Percentiles rank a stretch among this genome's conserved stretches.
Evolutionary conservation across 2,329 filamentous ascomycete species (phyloP).

Genomic region (Alternaria sp.): DNA sequence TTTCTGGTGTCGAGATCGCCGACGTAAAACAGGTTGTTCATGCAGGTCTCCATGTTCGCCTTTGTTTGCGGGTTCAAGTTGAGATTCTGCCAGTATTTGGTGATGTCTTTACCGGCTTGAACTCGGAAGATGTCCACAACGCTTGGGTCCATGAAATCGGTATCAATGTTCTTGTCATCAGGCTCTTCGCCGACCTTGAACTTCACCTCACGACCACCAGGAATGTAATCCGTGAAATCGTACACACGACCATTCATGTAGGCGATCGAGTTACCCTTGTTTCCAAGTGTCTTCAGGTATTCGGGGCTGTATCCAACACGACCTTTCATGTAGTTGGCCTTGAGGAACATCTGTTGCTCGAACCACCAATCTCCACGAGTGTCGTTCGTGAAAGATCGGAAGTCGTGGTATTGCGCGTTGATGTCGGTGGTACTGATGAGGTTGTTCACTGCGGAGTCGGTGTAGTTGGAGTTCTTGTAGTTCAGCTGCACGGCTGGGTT

Average conservation of each 20-base stretch:
- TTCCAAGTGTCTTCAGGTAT: slow-evolving; percentile 75
- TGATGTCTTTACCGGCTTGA: slow-evolving; percentile 78
- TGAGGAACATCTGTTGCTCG: slow-evolving; percentile 82
- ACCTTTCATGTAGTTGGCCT: slow-evolving; percentile 82
- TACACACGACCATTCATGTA: slow-evolving; percentile 83
- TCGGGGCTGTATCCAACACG: slow-evolving; percentile 80
- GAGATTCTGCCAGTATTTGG: slow-evolving; percentile 80
- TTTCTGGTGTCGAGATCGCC: slow-evolving; percentile 91
- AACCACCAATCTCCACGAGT: slow-evolving; percentile 89
- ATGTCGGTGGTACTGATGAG: slow-evolving; percentile 70
- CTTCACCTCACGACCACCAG: slow-evolving; percentile 72
- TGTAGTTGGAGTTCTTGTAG: slow-evolving; percentile 79
- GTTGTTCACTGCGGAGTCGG: slow-evolving; percentile 63
- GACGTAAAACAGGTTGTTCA: slow-evolving; percentile 94
- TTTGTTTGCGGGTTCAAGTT: slow-evolving; percentile 63
- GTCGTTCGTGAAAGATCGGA: slow-evolving; percentile 83
- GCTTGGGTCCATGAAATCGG: slow-evolving; percentile 79
- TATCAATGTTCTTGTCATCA: slow-evolving; percentile 52
- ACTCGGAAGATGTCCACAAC: slow-evolving; percentile 80
- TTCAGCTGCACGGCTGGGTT: slow-evolving; percentile 80
- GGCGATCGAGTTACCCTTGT: slow-evolving; percentile 71
- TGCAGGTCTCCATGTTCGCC: slow-evolving; percentile 75
- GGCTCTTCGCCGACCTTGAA: slow-evolving; percentile 59
- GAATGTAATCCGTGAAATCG: slow-evolving; percentile 83
- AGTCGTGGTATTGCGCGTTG: slow-evolving; percentile 89